Evolutionary conservation across 352 stramenopile species (phyloP).

Genomic region (Globisporangium mamillatum): DNA sequence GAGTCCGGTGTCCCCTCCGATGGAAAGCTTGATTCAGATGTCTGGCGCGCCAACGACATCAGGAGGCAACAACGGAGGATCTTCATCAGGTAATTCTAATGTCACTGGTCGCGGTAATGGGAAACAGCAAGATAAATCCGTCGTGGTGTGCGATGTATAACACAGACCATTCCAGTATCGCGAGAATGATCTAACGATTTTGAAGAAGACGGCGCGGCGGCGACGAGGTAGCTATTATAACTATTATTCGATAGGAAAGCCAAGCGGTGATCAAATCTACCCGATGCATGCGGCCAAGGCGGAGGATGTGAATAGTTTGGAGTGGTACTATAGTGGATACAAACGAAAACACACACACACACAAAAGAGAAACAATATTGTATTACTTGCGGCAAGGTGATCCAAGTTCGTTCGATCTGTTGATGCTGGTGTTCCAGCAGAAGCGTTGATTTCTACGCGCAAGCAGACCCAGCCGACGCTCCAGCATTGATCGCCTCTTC

Average conservation of each 20-base stretch:
- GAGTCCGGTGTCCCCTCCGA: slow-evolving; percentile 24
- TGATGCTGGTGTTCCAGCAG: not conserved
- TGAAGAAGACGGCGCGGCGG: slow-evolving; percentile 9
- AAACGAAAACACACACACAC: slow-evolving; percentile 9
- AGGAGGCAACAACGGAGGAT: slow-evolving; percentile 3
- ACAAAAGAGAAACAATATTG: slow-evolving; percentile 20
- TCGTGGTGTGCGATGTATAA: slow-evolving; percentile 24
- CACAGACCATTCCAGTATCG: slow-evolving; percentile 16
- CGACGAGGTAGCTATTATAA: slow-evolving; percentile 22
- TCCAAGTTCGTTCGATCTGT: not conserved
- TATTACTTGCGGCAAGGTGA: slow-evolving; percentile 2
- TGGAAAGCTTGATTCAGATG: slow-evolving; percentile 36
- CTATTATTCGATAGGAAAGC: slow-evolving; percentile 19
- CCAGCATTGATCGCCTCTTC: not conserved
- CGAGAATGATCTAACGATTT: slow-evolving; percentile 16
- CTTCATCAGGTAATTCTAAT: slow-evolving; percentile 18
- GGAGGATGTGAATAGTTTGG: slow-evolving; percentile 45
- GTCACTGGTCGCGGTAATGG: slow-evolving; percentile 7
- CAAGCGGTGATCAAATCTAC: slow-evolving; percentile 7
- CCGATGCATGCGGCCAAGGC: slow-evolving; percentile 4
- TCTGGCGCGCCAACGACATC: slow-evolving; percentile 15
- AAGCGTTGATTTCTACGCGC: slow-evolving; percentile 3
- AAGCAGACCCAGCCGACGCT: not conserved
- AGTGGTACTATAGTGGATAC: slow-evolving; percentile 43
- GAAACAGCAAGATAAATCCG: slow-evolving; percentile 22